A percentile compares a stretch with the other conserved stretches of the same genome.
These are phyloP conservation scores for Mrakia gelida DNA, from an alignment of 768 basidiomycete genomes.

Conservation along the genomic window DNA sequence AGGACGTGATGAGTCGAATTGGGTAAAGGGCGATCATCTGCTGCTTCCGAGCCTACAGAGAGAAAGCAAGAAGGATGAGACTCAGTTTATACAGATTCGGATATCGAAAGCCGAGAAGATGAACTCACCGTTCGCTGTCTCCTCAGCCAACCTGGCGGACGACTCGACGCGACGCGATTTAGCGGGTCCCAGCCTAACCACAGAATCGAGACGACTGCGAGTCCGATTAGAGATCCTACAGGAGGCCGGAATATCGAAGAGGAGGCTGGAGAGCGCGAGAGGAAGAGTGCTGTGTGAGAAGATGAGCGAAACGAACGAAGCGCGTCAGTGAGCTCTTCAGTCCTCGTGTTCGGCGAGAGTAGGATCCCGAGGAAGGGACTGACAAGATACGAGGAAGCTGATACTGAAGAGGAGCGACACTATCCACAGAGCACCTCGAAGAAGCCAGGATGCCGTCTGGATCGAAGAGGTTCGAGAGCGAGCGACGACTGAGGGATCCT, in stretches of 20 bases:
- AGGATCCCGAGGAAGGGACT: neutral
- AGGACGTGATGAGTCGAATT: neutral
- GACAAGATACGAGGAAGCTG: constrained; percentile 33
- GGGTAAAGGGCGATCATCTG: neutral
- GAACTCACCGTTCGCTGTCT: neutral
- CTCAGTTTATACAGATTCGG: neutral
- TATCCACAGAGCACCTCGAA: constrained; percentile 66
- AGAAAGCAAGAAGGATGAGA: neutral
- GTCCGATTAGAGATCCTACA: constrained; percentile 43
- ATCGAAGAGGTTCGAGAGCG: constrained; percentile 46
- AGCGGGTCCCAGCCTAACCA: constrained; percentile 88
- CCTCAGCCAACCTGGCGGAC: neutral
- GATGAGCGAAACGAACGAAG: neutral
- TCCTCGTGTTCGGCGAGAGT: neutral
- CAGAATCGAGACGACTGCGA: constrained; percentile 56
- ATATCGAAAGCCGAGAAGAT: neutral
- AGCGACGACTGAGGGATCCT: constrained; percentile 47
- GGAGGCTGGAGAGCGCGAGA: neutral
- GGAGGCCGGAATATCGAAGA: neutral
- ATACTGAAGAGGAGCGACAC: constrained; percentile 50
- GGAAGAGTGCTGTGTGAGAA: neutral
- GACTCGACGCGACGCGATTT: constrained; percentile 50
- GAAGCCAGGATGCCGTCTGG: constrained; percentile 50
- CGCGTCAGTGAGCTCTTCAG: neutral
- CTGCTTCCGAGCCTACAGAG: neutral